Conservation (phyloP, 345 rosid genomes). For the Dipteronia sinensis region DNA sequence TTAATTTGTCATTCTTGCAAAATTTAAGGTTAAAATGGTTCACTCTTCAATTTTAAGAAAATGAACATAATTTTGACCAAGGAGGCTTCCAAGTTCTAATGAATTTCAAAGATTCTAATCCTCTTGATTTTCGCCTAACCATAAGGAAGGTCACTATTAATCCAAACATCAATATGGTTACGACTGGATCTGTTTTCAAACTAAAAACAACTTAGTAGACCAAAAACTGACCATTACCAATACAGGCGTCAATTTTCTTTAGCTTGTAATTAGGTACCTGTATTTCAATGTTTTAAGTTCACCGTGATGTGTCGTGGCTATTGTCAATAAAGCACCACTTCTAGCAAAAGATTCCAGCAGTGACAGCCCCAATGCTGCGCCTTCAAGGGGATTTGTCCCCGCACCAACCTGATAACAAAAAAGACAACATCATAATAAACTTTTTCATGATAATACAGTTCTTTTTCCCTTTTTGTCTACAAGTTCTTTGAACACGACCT, state of each 20-base stretch:
- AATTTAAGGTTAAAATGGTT: neutral
- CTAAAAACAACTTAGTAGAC: neutral
- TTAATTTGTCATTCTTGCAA: neutral
- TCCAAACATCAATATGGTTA: neutral
- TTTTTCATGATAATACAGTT: conserved; percentile 7
- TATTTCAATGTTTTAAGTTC: conserved; percentile 92
- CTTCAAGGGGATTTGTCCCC: conserved; percentile 98
- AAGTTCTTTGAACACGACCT: neutral
- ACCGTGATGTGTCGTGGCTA: conserved; percentile 94
- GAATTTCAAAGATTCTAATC: neutral
- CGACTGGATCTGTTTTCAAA: conserved; percentile 7
- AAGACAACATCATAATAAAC: neutral
- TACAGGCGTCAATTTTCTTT: conserved; percentile 13
- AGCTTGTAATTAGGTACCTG: conserved; percentile 48
- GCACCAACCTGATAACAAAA: conserved; percentile 71
- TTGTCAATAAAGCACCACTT: conserved; percentile 72
- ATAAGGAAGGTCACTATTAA: neutral
- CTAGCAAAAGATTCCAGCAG: conserved; percentile 83
- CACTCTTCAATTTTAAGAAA: neutral
- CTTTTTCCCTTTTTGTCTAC: neutral
- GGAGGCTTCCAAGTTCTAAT: neutral
- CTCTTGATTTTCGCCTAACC: neutral
- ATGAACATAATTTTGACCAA: neutral
- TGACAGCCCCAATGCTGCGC: conserved; percentile 95
- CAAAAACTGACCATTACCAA: neutral